Evolutionary conservation across 129 eudicot genomes (phyloP).

Genomic region (Escallonia rubra): DNA sequence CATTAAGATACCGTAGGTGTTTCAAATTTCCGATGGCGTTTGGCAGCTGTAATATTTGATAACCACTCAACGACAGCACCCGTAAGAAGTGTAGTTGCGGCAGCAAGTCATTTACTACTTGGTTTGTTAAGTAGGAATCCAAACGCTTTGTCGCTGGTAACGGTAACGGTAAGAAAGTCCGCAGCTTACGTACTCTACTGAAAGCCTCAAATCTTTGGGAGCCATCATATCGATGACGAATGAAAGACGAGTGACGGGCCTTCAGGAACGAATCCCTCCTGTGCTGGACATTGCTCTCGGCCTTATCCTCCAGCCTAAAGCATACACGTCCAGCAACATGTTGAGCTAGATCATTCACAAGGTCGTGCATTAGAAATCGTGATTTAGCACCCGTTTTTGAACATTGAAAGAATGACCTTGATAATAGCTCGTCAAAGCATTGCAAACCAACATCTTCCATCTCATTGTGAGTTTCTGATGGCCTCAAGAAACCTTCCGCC

Average conservation of each 20-base stretch:
- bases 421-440: conserved; percentile 14
- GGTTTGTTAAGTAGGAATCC: conserved; percentile 14
- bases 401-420: conserved; percentile 28
- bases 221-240: conserved; percentile 15
- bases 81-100: conserved; percentile 9
- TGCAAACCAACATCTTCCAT: conserved; percentile 16
- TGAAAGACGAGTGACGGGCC: conserved; percentile 36
- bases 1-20: conserved; percentile 28
- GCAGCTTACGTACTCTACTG: conserved; percentile 18
- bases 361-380: conserved; percentile 29
- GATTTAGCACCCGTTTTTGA: background rate
- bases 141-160: background rate
- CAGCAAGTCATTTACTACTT: conserved; percentile 13
- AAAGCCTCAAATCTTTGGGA: conserved; percentile 19
- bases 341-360: conserved; percentile 28
- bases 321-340: conserved; percentile 17
- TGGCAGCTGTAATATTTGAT: conserved; percentile 17
- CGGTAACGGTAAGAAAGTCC: conserved; percentile 37
- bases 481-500: conserved; percentile 28
- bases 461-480: background rate
- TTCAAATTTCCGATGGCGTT: conserved; percentile 17
- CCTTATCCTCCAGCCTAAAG: conserved; percentile 19
- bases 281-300: conserved; percentile 3
- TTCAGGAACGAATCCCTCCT: conserved; percentile 6
- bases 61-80: conserved; percentile 9